These are phyloP conservation scores for Stemphylium vesicarium DNA, from an alignment of 2,329 filamentous ascomycete species.

Conservation along the genomic window DNA sequence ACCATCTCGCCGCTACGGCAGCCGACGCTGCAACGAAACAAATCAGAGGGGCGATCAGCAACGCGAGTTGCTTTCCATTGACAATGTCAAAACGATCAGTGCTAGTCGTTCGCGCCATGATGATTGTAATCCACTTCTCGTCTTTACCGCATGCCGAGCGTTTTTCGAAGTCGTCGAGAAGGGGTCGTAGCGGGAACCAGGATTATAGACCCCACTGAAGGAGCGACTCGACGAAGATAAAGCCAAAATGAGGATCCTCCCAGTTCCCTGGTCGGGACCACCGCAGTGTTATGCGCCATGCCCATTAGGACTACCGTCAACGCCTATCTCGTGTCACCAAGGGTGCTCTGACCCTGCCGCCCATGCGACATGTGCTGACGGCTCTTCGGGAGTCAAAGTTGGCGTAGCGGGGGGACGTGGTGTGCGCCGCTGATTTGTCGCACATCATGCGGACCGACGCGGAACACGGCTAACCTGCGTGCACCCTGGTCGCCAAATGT, in stretches of 20 bases:
- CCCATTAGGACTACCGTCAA: slow-evolving; percentile 7
- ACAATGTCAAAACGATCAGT: slow-evolving; percentile 23
- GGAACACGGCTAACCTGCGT: slow-evolving; percentile 11
- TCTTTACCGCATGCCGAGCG: slow-evolving; percentile 13
- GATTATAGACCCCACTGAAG: slow-evolving; percentile 6
- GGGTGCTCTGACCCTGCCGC: slow-evolving; percentile 6
- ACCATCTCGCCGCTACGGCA: slow-evolving; percentile 27
- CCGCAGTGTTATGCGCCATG: slow-evolving; percentile 14
- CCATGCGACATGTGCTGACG: slow-evolving; percentile 14
- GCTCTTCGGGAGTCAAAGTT: slow-evolving; percentile 5
- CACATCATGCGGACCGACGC: slow-evolving; percentile 6
- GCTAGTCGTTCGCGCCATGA: slow-evolving; percentile 18
- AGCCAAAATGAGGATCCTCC: slow-evolving; percentile 8
- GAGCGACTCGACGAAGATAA: slow-evolving; percentile 11
- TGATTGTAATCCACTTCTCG: slow-evolving; percentile 1
- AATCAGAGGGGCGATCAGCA: slow-evolving; percentile 25
- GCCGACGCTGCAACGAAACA: slow-evolving; percentile 20
- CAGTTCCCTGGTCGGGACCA: slow-evolving; percentile 10
- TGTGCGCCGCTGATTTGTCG: slow-evolving; percentile 9
- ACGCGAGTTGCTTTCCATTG: slow-evolving; percentile 23
- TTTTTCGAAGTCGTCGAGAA: slow-evolving; percentile 4
- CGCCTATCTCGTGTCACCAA: slow-evolving; percentile 11
- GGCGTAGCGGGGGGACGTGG: neutral
- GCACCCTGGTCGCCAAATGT: neutral
- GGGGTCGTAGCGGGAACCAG: slow-evolving; percentile 7